Evolutionary conservation across 805 yeast genomes (phyloP).

Genomic region (Wilhelminamyces savonicus): DNA sequence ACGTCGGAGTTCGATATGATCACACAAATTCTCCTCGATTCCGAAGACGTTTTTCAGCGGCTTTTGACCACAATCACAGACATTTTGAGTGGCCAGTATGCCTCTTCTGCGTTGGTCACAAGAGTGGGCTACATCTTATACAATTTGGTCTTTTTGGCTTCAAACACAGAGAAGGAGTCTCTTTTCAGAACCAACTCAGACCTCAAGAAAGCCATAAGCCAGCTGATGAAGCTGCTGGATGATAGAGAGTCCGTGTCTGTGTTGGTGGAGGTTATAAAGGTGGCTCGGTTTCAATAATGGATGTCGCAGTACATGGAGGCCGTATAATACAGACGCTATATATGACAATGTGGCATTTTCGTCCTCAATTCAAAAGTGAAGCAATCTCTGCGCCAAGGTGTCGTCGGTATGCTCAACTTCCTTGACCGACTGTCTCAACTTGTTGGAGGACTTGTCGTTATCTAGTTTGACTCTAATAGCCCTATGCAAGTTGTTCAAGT

Average conservation of each 20-base stretch:
- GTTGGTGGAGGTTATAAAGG: slow-evolving; percentile 10
- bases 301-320: too few relatives aligned
- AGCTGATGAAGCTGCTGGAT: slow-evolving; percentile 1
- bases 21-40: slow-evolving; percentile 14
- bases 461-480: slow-evolving; percentile 48
- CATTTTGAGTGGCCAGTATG: slow-evolving; percentile 18
- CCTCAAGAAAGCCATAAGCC: slow-evolving; percentile 5
- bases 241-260: slow-evolving; percentile 7
- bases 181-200: slow-evolving; percentile 2
- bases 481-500: slow-evolving; percentile 61
- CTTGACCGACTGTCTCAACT: slow-evolving; percentile 20
- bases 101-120: slow-evolving; percentile 19
- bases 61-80: slow-evolving; percentile 13
- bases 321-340: neutral
- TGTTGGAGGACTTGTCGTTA: slow-evolving; percentile 32
- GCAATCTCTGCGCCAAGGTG: slow-evolving; percentile 35
- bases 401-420: slow-evolving; percentile 19
- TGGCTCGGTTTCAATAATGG: slow-evolving; percentile 1
- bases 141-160: slow-evolving; percentile 13
- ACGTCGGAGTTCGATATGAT: slow-evolving; percentile 33
- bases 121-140: slow-evolving; percentile 18
- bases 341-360: neutral
- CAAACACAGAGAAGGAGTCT: slow-evolving; percentile 1
- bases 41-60: slow-evolving; percentile 8
- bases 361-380: slow-evolving; percentile 21